Base-by-base conservation (phyloP, 2,329 filamentous ascomycete species). In the Hysterium pulicare region DNA sequence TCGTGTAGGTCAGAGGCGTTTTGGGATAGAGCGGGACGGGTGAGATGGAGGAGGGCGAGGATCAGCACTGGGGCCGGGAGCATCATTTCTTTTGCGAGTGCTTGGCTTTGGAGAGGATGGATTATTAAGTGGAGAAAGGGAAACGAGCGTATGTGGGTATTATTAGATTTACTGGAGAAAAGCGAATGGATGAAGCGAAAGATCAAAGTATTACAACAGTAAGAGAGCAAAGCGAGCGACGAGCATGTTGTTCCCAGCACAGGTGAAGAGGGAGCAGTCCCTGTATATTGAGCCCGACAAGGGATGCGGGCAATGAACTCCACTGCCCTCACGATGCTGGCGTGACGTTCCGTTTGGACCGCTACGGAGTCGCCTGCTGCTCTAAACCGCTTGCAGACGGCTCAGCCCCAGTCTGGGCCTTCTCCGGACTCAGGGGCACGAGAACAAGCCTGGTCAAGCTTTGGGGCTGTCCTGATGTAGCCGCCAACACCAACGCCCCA, bases 1-100 rank as follows among this genome's bases (percentile, higher is more conserved):
- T 67, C 62, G 33, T 62, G 59, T 17, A 61, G 61, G 3, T 43
- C 53, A 34, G 59, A 45, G 30, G 28, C 58, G 39, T 56, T 53
- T n/a, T 54, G 50, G 3, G 58, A 62, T 16, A 54, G 40, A n/a
- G 57, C 55, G 20, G 46, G 44, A 17, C 57, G 42, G 15, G 47
- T 44, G 28, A 57, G 46, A 22, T 51, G 50, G 34, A 58, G 44
- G 26, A 61, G 45, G 15, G 54, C 44, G 32, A 64, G 46, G 34
- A 57, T 52, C 35, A 62, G 53, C 34, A 15, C 34, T 22, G 16
- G 34, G 16, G 6, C 34, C 6, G 19, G 20, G 34, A 15, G 21
- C n/a, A 22, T 24, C 34, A 37, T 37, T 21, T 17, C 6, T 23
- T 13, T 37, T 17, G 11, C 17, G 32, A 15, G 32, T 15, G 32